These are phyloP conservation scores for Candolleomyces efflorescens DNA, from an alignment of 768 basidiomycete genomes.

Conservation along the genomic window DNA sequence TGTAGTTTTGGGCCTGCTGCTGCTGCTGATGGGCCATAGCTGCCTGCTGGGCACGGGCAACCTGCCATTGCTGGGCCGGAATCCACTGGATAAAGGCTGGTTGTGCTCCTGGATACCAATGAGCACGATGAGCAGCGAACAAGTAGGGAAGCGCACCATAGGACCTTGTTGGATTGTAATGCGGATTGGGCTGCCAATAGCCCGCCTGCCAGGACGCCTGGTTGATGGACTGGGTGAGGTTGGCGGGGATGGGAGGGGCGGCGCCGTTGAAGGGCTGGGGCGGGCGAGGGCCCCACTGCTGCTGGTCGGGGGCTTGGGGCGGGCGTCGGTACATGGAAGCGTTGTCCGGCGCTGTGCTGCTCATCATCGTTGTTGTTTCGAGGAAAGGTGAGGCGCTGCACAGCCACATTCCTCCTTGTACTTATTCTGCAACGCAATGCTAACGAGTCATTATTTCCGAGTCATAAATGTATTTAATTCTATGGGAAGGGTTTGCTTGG, in stretches of 20 bases:
- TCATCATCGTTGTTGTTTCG: background rate
- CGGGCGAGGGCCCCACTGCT: background rate
- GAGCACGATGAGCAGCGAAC: background rate
- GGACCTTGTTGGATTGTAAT: conserved; percentile 21
- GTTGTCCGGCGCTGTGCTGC: background rate
- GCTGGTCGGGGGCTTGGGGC: background rate
- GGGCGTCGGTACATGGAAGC: background rate
- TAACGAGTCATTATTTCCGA: too few relatives aligned
- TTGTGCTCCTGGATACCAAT: conserved; percentile 17
- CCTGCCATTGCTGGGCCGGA: conserved; percentile 20
- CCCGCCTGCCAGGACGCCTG: background rate
- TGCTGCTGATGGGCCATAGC: conserved; percentile 15
- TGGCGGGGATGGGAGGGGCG: background rate
- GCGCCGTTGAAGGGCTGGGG: conserved; percentile 7
- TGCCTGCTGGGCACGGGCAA: conserved; percentile 18
- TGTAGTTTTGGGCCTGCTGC: conserved; percentile 27
- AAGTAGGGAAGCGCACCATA: background rate
- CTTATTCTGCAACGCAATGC: too few relatives aligned
- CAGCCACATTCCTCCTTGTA: background rate
- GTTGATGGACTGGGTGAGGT: background rate
- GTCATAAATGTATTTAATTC: too few relatives aligned
- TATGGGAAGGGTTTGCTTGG: too few relatives aligned
- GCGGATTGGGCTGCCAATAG: conserved; percentile 4
- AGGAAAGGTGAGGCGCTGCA: background rate
- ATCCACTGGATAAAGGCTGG: conserved; percentile 24